Base-by-base conservation (phyloP, 768 basidiomycete species). In the Leccinum longicurvipes region DNA sequence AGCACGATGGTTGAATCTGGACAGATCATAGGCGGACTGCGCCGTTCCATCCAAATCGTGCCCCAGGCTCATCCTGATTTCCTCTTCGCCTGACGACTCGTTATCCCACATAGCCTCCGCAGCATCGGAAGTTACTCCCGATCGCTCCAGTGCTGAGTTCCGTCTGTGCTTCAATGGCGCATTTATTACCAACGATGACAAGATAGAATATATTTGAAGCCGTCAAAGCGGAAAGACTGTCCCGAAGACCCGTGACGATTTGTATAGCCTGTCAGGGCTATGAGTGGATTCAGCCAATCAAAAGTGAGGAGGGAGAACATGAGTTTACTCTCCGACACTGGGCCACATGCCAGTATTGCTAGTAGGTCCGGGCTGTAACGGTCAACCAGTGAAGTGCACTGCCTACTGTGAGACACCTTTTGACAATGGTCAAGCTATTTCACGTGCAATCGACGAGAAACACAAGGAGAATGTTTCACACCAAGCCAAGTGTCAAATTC, bases 161-260 rank as follows among this genome's bases (percentile, higher is more conserved):
- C 19, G 1, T 36, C 31, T 51, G 42, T 47, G n/a, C n/a, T n/a
- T n/a, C n/a, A n/a, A n/a, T n/a, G 49, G 31, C 54, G 27, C 14
- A 48, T 10, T 11, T 29, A 41, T 34, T 47, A n/a, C n/a, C n/a
- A n/a, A n/a, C n/a, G n/a, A n/a, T 54, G 46, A 48, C 23, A 49
- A 46, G 36, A 62, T 55, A 41, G 19, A 28, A 25, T 41, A 19
- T 5, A 55, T 14, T 47, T 55, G 49, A 51, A 62, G 24, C 39
- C 47, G 56, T 58, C 60, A 62, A 51, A 46, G 34, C 52, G 50
- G 39, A 51, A 55, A 55, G 53, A 54, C 4, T 53, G 39, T n/a
- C n/a, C n/a, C n/a, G n/a, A n/a, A 28, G 36, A n/a, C 7, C 23
- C 23, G 46, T 45, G 23, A 51, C 47, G 50, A 9, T 32, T 42